phyloP scores from a whole-genome alignment of 257 asterid genomes.

The Perilla frutescens region DNA sequence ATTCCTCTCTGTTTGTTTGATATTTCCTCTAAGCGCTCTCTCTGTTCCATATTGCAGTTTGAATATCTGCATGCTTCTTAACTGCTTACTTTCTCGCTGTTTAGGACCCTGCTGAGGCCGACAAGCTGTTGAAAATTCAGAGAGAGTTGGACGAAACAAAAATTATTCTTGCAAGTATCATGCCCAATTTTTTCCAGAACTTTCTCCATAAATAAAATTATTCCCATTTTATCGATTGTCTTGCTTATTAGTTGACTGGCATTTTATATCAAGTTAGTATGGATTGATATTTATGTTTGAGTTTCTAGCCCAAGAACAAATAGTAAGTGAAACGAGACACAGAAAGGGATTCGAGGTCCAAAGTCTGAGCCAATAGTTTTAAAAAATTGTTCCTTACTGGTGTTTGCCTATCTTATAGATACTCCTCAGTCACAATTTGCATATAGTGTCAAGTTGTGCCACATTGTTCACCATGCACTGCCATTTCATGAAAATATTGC shows the following conservation, averaged over 20 bases:
- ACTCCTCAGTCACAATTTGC: too few relatives aligned
- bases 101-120: constrained; percentile 99
- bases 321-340: background rate
- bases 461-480: too few relatives aligned
- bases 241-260: background rate
- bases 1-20: background rate
- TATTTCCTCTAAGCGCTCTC: background rate
- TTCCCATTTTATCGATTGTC: background rate
- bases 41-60: background rate
- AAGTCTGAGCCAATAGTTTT: background rate
- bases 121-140: constrained; percentile 86
- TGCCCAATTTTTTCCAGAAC: constrained; percentile 22
- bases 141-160: constrained; percentile 95
- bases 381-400: background rate
- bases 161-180: constrained; percentile 79
- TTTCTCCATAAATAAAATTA: background rate
- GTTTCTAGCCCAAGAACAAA: background rate
- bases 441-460: too few relatives aligned
- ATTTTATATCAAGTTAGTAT: background rate
- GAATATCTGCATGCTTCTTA: background rate
- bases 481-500: too few relatives aligned
- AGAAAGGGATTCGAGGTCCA: background rate
- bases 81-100: constrained; percentile 10
- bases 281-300: background rate
- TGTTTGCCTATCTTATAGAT: background rate